Base-by-base conservation (phyloP, 169 alveolate genomes). In the Eimeria praecox region DNA sequence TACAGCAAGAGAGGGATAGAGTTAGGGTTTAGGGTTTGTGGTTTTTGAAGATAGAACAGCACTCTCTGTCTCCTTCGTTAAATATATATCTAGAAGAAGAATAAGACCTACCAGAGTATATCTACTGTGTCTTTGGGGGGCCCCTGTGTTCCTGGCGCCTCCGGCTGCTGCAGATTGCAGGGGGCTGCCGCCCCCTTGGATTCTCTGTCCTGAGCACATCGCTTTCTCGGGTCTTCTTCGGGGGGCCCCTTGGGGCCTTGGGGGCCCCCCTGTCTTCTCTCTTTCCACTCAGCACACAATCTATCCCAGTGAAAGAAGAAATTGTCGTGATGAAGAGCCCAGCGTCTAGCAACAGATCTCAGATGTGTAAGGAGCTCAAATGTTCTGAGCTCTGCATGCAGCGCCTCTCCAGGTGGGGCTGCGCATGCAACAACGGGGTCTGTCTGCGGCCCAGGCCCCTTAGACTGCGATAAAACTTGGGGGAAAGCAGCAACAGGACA, bases 281-380 rank as follows among this genome's bases (percentile, higher is more conserved):
- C 59, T 38, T 77, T 77, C 87, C 87, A 77, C 30, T 77, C 87
- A 14, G 59, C 16, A 42, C 87, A 42, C 9, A 77, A 59, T 33
- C 87, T 33, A 33, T 77, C 54, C 87, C 87, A 77, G 38, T 77
- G 87, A 42, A 77, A 77, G 87, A 77, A 77, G n/a, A 77, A 77
- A 33, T 77, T 77, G 87, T 77, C 87, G 5, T 77, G 59, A 59
- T 77, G 30, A 35, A 77, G 87, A 38, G 87, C 87, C 87, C 87
- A 77, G 56, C 87, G 46, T 33, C 87, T 33, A 59, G 87, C 87
- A 16, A 42, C 87, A 18, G 87, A 40, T 35, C 87, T 3, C 40
- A 77, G 87, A 33, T 77, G 87, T 10, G 87, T 77, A 16, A 77
- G 27, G 33, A 77, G 87, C 87, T 77, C 87, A 42, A 77, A 42